phyloP scores from a whole-genome alignment of 2,329 filamentous ascomycete species.

The Chalara sp. region DNA sequence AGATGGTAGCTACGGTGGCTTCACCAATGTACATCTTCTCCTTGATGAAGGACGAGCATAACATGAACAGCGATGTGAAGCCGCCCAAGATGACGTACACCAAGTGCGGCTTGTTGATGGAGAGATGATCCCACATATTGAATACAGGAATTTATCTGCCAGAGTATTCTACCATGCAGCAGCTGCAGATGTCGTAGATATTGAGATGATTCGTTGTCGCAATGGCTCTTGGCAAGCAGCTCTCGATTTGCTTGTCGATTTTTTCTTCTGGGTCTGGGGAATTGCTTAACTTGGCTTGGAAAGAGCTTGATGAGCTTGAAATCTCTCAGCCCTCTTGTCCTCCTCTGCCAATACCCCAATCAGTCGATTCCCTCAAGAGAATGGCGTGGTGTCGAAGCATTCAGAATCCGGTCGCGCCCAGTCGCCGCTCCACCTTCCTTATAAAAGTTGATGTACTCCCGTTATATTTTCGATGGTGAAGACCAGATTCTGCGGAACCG shows the following conservation, averaged over 20 bases:
- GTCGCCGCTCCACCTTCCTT: slow-evolving; percentile 35
- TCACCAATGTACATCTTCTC: slow-evolving; percentile 98
- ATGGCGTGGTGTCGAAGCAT: slow-evolving; percentile 33
- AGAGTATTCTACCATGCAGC: no score
- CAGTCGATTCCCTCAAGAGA: slow-evolving; percentile 25
- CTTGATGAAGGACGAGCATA: slow-evolving; percentile 96
- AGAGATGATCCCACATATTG: slow-evolving; percentile 76
- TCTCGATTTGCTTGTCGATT: neutral
- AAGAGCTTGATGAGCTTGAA: neutral
- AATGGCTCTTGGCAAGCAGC: no score
- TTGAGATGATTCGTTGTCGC: neutral
- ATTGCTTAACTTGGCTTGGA: neutral
- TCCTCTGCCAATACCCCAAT: slow-evolving; percentile 23
- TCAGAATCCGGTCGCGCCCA: slow-evolving; percentile 39
- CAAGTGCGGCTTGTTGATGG: slow-evolving; percentile 90
- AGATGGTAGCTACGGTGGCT: slow-evolving; percentile 86
- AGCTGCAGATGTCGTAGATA: neutral
- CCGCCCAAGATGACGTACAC: slow-evolving; percentile 97
- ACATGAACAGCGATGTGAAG: slow-evolving; percentile 97
- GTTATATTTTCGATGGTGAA: neutral
- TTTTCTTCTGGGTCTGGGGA: neutral
- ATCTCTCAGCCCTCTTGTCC: neutral
- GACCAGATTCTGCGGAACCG: no score
- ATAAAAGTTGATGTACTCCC: neutral
- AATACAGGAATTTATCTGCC: neutral